Conservation (phyloP, 2,329 filamentous ascomycete genomes). For the Gaeumannomyces sp. region DNA sequence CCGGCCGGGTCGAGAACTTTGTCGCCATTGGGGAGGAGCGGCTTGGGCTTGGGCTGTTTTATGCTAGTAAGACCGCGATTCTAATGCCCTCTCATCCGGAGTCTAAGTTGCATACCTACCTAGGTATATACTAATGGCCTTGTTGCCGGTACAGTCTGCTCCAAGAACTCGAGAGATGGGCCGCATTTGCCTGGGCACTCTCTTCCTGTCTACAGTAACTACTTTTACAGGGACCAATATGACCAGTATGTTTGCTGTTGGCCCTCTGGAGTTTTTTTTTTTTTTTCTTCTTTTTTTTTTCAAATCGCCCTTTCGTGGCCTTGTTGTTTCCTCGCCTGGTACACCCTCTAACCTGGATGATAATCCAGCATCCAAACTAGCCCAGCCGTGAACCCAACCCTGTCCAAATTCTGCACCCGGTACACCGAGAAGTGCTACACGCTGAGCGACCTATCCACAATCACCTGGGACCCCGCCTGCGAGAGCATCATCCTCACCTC, state of each 20-base stretch:
- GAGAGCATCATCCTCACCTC: not conserved
- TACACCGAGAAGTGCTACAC: not conserved
- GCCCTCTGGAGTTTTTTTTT: too few relatives aligned
- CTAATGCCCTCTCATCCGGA: not conserved
- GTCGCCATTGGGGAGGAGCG: not conserved
- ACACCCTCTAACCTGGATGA: not conserved
- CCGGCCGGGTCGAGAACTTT: not conserved
- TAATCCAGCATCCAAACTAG: not conserved
- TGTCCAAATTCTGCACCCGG: not conserved
- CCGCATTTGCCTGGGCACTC: not conserved
- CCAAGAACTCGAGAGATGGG: not conserved
- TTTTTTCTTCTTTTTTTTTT: too few relatives aligned
- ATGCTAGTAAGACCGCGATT: conserved; percentile 31
- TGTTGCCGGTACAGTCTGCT: not conserved
- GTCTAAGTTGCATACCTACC: not conserved
- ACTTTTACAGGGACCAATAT: conserved; percentile 38
- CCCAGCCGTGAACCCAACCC: not conserved
- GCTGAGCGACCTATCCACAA: not conserved
- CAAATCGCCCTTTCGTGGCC: too few relatives aligned
- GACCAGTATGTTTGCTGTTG: conserved; percentile 28
- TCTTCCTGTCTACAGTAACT: conserved; percentile 16
- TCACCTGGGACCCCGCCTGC: not conserved
- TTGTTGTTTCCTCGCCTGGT: not conserved
- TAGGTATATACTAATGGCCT: not conserved
- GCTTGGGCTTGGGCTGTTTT: conserved; percentile 34